phyloP scores from a whole-genome alignment of 805 yeast species.

The Candida quercuum region DNA sequence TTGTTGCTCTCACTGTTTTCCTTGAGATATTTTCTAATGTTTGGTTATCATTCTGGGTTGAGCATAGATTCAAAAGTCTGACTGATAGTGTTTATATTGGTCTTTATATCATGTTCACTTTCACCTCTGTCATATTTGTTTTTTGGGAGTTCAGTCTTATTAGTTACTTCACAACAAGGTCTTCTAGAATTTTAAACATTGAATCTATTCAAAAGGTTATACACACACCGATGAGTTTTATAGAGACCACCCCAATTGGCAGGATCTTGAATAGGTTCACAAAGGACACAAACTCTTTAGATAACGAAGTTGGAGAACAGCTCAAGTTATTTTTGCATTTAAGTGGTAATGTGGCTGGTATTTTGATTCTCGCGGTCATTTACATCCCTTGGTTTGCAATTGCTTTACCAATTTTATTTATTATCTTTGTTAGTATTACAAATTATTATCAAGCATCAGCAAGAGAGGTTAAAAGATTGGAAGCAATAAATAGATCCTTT shows the following conservation, averaged over 20 bases:
- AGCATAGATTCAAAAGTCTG: constrained; percentile 39
- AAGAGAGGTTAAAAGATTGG: constrained; percentile 71
- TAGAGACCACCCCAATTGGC: constrained; percentile 79
- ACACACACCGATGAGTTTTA: constrained; percentile 71
- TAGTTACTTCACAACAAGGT: constrained; percentile 6
- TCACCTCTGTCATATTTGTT: constrained; percentile 39
- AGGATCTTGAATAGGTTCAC: no score
- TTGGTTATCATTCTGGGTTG: constrained; percentile 77
- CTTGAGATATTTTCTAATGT: constrained; percentile 36
- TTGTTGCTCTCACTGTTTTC: constrained; percentile 32
- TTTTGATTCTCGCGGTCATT: constrained; percentile 57
- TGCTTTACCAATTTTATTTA: constrained; percentile 46
- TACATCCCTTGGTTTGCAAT: constrained; percentile 74
- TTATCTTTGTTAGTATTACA: constrained; percentile 38
- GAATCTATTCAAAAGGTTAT: constrained; percentile 49
- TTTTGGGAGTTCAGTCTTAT: constrained; percentile 30
- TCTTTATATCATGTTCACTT: constrained; percentile 46
- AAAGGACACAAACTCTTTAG: constrained; percentile 75
- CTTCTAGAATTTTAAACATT: constrained; percentile 28
- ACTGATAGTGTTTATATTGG: constrained; percentile 60
- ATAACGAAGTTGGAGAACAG: constrained; percentile 66
- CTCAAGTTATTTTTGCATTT: constrained; percentile 46
- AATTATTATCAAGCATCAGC: constrained; percentile 63
- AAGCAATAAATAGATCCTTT: constrained; percentile 61
- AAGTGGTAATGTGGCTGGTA: constrained; percentile 45